Evolutionary conservation across 495 filamentous ascomycete species (phyloP).

Genomic region (Aspergillus bridgeri): DNA sequence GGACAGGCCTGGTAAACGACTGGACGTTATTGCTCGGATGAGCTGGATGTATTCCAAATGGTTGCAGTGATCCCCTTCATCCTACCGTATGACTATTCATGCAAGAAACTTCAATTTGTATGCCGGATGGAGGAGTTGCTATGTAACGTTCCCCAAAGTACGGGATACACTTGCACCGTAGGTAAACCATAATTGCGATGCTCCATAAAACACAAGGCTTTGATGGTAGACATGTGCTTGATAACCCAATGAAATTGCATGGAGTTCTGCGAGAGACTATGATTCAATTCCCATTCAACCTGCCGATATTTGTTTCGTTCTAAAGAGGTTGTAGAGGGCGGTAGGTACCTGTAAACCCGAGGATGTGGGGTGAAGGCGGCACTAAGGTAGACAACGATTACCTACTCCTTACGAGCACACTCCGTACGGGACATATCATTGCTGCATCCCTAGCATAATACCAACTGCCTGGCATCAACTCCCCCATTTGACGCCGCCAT

Average conservation of each 20-base stretch:
- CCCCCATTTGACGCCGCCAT: background rate
- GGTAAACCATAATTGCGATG: too few species aligned
- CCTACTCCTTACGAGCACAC: background rate
- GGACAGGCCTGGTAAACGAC: constrained; percentile 65
- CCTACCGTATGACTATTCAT: background rate
- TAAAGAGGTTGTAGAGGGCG: background rate
- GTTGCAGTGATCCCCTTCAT: constrained; percentile 35
- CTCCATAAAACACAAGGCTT: too few species aligned
- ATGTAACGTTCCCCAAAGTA: background rate
- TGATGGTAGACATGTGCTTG: too few species aligned
- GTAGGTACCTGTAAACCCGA: background rate
- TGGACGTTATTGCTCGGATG: constrained; percentile 73
- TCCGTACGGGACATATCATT: constrained; percentile 2
- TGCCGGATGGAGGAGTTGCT: background rate
- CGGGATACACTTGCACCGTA: background rate
- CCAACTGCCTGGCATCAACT: background rate
- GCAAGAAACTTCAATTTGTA: background rate
- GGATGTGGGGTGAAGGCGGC: background rate
- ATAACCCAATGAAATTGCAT: too few species aligned
- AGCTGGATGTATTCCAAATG: constrained; percentile 84
- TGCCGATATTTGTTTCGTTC: background rate
- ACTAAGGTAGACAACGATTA: constrained; percentile 4
- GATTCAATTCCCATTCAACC: background rate
- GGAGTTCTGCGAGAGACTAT: background rate
- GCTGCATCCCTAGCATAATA: constrained; percentile 4